These are phyloP conservation scores for Jasminum sambac DNA, from an alignment of 257 asterid genomes.

Conservation along the genomic window DNA sequence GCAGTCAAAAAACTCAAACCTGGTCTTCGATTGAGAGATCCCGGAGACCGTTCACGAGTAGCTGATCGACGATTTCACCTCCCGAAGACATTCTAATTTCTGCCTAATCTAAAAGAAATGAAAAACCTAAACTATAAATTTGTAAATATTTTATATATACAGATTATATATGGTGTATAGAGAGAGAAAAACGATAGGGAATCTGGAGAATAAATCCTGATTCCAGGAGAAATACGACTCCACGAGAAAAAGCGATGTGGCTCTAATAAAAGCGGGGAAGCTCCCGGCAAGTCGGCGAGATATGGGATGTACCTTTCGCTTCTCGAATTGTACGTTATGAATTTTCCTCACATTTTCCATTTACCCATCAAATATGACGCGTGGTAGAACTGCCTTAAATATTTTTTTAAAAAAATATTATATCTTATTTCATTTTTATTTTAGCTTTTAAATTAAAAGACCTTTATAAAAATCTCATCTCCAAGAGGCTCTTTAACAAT, in stretches of 20 bases:
- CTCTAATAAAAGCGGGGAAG: slow-evolving; percentile 1
- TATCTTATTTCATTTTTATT: too few species aligned
- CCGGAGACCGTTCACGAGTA: slow-evolving; percentile 34
- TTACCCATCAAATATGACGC: too few species aligned
- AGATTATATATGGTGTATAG: background rate
- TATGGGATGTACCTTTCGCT: too few species aligned
- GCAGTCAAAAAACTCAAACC: slow-evolving; percentile 31
- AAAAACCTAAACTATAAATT: slow-evolving; percentile 20
- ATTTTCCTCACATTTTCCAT: too few species aligned
- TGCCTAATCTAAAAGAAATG: slow-evolving; percentile 16
- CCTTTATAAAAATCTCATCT: too few species aligned
- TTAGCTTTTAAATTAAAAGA: too few species aligned
- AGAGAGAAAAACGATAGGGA: slow-evolving; percentile 12
- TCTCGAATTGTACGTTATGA: too few species aligned
- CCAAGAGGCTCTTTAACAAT: too few species aligned
- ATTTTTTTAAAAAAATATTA: too few species aligned
- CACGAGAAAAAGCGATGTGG: background rate
- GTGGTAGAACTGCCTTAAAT: too few species aligned
- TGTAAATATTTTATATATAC: slow-evolving; percentile 18
- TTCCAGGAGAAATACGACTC: slow-evolving; percentile 33
- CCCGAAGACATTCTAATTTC: slow-evolving; percentile 42
- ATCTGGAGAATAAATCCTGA: slow-evolving; percentile 39
- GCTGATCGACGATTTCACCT: slow-evolving; percentile 36
- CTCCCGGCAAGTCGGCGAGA: background rate
- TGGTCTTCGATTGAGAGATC: slow-evolving; percentile 41